Evolutionary conservation across 2,329 filamentous ascomycete species (phyloP), one percentile per base, ranked within the genome.

Genomic region (Dothidotthia symphoricarpi): DNA sequence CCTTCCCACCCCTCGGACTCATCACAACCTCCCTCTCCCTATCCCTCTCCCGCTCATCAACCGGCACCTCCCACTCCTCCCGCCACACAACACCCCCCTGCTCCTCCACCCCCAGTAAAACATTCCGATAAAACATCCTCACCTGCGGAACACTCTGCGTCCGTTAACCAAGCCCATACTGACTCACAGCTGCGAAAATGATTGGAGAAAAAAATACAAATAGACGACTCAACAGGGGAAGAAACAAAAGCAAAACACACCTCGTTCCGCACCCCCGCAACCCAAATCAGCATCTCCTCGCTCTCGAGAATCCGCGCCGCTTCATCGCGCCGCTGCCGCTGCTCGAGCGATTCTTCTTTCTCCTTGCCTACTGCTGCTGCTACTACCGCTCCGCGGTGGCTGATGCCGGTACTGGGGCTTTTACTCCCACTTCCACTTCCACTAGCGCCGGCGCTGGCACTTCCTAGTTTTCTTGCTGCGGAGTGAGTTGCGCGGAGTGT

Each of bases 271-370:
- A 41, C 52, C 6, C 37, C 45, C 22, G 55, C 46, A 29, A 55
- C 57, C 64, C 66, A 67, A 9, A 67, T 54, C 24, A 69, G 33
- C 59, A 68, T 45, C 45, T 70, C 68, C 8, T 48, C 47, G 31
- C 51, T 66, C 28, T 61, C 61, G 1, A 69, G 39, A 24, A 68
- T 60, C 12, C 43, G 33, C 0, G 56, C 63, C 1, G 67, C 67
- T 27, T 61, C 47, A 14, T 60, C 45, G 2, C 66, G 45, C 8
- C 32, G 28, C 40, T 65, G 53, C 4, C 59, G 50, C 24, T 39
- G 27, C 24, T 64, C 59, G 36, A 56, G 66, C 15, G 41, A 42
- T 31, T 66, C 61, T n/a, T 15, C 28, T 16, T 27, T 13, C 11
- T 34, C 13, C 3, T 28, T 16, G 10, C n/a, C 9, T 22, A 22